Evolutionary conservation across 1,139 yeast genomes (phyloP), one percentile per base, ranked within the genome.

Genomic region (Pichia sp.): DNA sequence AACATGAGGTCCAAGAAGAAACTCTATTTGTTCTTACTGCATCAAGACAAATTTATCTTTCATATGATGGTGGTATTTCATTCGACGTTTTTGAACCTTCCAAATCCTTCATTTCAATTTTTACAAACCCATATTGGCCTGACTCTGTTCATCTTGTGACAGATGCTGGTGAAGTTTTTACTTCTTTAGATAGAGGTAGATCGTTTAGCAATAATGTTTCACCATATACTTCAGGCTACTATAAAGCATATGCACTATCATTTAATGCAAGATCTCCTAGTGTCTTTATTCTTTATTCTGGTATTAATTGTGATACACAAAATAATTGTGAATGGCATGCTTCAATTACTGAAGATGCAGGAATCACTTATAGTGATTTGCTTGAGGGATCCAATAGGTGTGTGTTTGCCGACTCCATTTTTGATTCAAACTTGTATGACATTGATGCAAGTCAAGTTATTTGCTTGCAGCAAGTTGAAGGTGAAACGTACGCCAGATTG

Each of bases 221-320:
- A 0, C 96, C 97, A 3, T 40, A 42, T 42, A 33, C 33, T 4
- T 47, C 46, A 4, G n/a, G 26, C 10, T 48, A 48, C 4, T 45
- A 45, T 23, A 44, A 48, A 29, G 39, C 54, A 9, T 43, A 44
- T 28, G 41, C 41, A 16, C 43, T 81, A 49, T 66, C 75, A 16
- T 90, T 81, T 71, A 81, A 80, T 60, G 77, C 79, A 35, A 64
- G 62, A 1, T 69, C 77, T 46, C 55, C 75, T 0, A 63, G 73
- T n/a, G 72, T 78, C 60, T 76, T 86, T 51, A 79, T 90, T 29
- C 83, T 84, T 74, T 75, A 77, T 55, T 86, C 92, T 2, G 75
- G 75, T 41, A 72, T 72, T 40, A 70, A 72, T 28, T 85, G 95
- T 60, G 74, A 70, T 8, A 57, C 64, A 26, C 58, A 66, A 7